Percentiles rank a stretch among this genome's conserved stretches.
Conservation (phyloP, 2,329 filamentous ascomycete genomes). For the Cercospora sp. region DNA sequence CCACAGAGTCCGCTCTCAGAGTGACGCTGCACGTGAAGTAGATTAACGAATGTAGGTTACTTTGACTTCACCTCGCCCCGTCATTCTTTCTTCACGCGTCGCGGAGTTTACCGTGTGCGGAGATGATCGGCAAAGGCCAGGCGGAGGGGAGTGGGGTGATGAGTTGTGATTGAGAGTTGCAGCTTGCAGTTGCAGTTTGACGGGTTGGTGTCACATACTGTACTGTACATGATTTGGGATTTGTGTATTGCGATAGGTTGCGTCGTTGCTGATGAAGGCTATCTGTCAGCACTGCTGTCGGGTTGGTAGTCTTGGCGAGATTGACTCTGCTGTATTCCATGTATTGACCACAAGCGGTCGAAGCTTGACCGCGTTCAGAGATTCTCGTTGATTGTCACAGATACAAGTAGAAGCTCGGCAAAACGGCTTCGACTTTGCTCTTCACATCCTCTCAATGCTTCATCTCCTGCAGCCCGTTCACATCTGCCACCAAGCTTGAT, state of each 20-base stretch:
- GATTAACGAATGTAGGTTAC: constrained; percentile 2
- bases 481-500: constrained; percentile 1
- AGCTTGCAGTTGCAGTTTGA: not conserved
- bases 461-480: not conserved
- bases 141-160: not conserved
- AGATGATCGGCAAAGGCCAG: not conserved
- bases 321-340: not conserved
- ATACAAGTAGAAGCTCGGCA: not conserved
- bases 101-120: not conserved
- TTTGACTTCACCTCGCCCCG: constrained; percentile 8
- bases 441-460: not conserved
- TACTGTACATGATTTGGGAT: not conserved
- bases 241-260: not conserved
- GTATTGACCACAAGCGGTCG: not conserved
- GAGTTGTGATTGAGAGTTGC: not conserved
- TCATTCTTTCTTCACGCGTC: not conserved
- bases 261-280: not conserved
- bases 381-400: not conserved
- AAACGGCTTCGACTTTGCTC: not conserved
- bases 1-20: no score
- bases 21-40: constrained; percentile 4
- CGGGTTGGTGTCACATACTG: not conserved
- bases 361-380: not conserved
- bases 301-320: not conserved
- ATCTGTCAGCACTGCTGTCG: not conserved